These are phyloP conservation scores for Trichoderma sp. DNA, from an alignment of 2,329 filamentous ascomycete species.

Conservation along the genomic window DNA sequence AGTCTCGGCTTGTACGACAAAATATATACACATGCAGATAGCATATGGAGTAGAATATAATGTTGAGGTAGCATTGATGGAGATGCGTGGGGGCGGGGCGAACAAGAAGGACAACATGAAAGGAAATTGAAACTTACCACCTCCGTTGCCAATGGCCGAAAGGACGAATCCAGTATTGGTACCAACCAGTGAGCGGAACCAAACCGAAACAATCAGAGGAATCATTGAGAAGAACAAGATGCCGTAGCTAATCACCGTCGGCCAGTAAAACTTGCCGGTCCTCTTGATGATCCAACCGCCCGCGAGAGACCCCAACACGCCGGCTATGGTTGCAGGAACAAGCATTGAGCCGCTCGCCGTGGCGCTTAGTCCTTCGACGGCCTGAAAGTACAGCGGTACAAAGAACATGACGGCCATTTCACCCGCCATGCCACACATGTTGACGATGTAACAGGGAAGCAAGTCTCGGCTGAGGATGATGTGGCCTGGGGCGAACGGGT, in stretches of 20 bases:
- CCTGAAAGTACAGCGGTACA: slow-evolving; percentile 77
- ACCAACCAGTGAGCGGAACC: slow-evolving; percentile 7
- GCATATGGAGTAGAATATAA: not conserved
- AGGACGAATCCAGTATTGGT: slow-evolving; percentile 57
- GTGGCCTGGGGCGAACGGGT: slow-evolving; percentile 74
- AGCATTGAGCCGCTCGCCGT: slow-evolving; percentile 65
- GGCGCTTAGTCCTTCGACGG: slow-evolving; percentile 64
- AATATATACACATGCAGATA: not conserved
- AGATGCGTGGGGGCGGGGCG: not conserved
- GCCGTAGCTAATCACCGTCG: slow-evolving; percentile 61
- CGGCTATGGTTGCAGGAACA: slow-evolving; percentile 63
- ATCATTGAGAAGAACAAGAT: slow-evolving; percentile 56
- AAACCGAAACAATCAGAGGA: slow-evolving; percentile 21
- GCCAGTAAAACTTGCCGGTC: slow-evolving; percentile 70
- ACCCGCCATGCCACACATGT: slow-evolving; percentile 69
- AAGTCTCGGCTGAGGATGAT: slow-evolving; percentile 69
- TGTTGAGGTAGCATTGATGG: not conserved
- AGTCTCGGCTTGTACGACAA: not conserved
- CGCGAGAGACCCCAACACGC: slow-evolving; percentile 64
- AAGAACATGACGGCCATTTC: slow-evolving; percentile 65
- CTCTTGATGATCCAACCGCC: slow-evolving; percentile 68
- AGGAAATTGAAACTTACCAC: slow-evolving; percentile 32
- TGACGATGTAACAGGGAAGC: slow-evolving; percentile 67
- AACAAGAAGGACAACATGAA: not conserved
- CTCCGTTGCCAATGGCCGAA: slow-evolving; percentile 43